These are phyloP conservation scores for Solanum chmielewskii DNA, from an alignment of 257 asterid genomes.

Conservation along the genomic window DNA sequence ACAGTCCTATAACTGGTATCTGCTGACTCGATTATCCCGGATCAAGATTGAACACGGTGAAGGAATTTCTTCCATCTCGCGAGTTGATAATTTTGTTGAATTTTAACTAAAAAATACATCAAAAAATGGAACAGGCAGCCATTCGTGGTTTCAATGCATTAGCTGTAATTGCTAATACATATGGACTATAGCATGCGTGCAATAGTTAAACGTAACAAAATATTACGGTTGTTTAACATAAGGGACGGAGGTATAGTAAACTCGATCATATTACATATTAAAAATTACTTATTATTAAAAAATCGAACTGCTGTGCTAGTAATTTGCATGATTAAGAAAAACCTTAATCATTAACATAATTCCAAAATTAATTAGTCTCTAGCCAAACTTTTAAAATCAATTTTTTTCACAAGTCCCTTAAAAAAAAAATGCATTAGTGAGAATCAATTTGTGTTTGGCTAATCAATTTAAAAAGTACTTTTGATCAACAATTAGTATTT, in stretches of 20 bases:
- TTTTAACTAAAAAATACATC: background rate
- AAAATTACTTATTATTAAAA: background rate
- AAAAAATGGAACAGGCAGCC: background rate
- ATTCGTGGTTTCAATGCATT: background rate
- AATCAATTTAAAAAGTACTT: background rate
- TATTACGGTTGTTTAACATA: no score
- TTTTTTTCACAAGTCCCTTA: background rate
- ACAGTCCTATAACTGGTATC: background rate
- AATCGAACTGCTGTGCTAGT: background rate
- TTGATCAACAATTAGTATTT: background rate
- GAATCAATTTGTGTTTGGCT: background rate
- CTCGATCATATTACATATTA: background rate
- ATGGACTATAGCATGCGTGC: background rate
- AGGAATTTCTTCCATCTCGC: background rate
- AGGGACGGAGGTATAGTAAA: background rate
- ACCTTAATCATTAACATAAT: background rate
- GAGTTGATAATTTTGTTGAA: background rate
- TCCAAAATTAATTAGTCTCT: background rate
- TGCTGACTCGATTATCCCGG: background rate
- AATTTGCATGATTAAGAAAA: background rate
- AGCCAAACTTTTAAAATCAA: background rate
- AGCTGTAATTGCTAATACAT: background rate
- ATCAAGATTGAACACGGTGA: background rate
- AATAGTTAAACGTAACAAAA: no score
- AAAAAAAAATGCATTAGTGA: background rate